Conservation (phyloP, 805 yeast species). For the Saccharomycopsis vini region DNA sequence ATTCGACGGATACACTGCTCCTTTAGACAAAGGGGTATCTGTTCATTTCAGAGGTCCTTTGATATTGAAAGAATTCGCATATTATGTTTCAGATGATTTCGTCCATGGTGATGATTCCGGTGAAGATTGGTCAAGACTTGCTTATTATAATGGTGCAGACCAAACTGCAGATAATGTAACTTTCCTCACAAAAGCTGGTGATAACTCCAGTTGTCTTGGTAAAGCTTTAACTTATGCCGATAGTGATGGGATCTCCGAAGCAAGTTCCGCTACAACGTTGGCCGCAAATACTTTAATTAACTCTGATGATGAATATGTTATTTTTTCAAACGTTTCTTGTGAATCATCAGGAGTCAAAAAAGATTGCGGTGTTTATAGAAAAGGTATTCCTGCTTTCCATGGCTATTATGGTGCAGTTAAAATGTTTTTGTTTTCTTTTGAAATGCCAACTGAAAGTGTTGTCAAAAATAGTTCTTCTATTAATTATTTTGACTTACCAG, state of each 20-base stretch:
- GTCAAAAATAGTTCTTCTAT: slow-evolving; percentile 32
- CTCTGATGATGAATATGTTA: slow-evolving; percentile 72
- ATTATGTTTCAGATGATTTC: slow-evolving; percentile 31
- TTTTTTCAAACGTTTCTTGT: slow-evolving; percentile 68
- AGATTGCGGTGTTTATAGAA: slow-evolving; percentile 83
- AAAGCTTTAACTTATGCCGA: slow-evolving; percentile 56
- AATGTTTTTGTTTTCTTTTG: slow-evolving; percentile 86
- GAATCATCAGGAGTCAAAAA: slow-evolving; percentile 40
- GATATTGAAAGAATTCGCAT: slow-evolving; percentile 50
- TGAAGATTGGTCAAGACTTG: slow-evolving; percentile 60
- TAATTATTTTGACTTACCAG: slow-evolving; percentile 89
- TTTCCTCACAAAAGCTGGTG: slow-evolving; percentile 63
- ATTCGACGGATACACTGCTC: slow-evolving; percentile 50
- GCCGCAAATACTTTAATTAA: slow-evolving; percentile 42
- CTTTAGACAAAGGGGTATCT: slow-evolving; percentile 58
- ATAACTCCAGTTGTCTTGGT: slow-evolving; percentile 54
- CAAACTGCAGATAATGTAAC: slow-evolving; percentile 63
- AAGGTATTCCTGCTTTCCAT: slow-evolving; percentile 83
- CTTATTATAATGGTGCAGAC: slow-evolving; percentile 53
- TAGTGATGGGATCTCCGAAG: slow-evolving; percentile 42
- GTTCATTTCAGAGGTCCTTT: slow-evolving; percentile 78
- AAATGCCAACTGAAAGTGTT: slow-evolving; percentile 64
- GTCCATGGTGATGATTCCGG: slow-evolving; percentile 26
- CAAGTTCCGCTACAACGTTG: slow-evolving; percentile 40
- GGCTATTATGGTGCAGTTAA: slow-evolving; percentile 82